These are phyloP conservation scores for Mollisiaceae sp. DNA, from an alignment of 2,329 filamentous ascomycete genomes.

Conservation along the genomic window DNA sequence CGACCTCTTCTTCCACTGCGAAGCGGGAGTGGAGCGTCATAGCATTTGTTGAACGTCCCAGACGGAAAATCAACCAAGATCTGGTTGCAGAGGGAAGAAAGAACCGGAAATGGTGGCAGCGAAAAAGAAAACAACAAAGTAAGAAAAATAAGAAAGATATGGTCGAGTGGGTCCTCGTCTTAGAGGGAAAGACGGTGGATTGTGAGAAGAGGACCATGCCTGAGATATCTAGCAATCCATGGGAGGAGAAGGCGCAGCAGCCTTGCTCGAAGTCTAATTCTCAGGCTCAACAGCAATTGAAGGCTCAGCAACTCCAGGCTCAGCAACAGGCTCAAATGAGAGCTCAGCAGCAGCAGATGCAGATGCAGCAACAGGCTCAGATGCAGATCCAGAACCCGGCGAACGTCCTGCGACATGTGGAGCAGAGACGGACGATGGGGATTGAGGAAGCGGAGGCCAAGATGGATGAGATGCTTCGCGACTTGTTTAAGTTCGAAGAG, in stretches of 20 bases:
- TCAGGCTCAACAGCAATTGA: not conserved
- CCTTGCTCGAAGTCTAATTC: no score
- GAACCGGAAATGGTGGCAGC: not conserved
- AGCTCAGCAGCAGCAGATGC: not conserved
- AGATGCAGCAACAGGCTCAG: not conserved
- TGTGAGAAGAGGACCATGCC: slow-evolving; percentile 12
- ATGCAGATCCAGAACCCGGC: slow-evolving; percentile 10
- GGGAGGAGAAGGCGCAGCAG: slow-evolving; percentile 10
- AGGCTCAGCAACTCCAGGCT: not conserved
- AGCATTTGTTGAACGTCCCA: slow-evolving; percentile 14
- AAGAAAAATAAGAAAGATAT: slow-evolving; percentile 13
- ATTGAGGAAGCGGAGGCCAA: slow-evolving; percentile 23
- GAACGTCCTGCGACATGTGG: slow-evolving; percentile 24
- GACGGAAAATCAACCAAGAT: slow-evolving; percentile 18
- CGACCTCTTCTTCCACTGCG: slow-evolving; percentile 4
- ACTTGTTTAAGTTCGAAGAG: slow-evolving; percentile 23
- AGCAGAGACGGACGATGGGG: slow-evolving; percentile 13
- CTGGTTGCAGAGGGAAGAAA: not conserved
- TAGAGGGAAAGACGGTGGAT: slow-evolving; percentile 24
- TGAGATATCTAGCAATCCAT: slow-evolving; percentile 24
- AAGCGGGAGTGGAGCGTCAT: slow-evolving; percentile 21
- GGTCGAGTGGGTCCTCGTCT: slow-evolving; percentile 27
- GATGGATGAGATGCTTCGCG: slow-evolving; percentile 26
- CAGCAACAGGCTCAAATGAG: not conserved
- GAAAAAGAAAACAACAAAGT: not conserved